Evolutionary conservation across 1,139 yeast species (phyloP).

Genomic region (Candida pseudocylindracea): DNA sequence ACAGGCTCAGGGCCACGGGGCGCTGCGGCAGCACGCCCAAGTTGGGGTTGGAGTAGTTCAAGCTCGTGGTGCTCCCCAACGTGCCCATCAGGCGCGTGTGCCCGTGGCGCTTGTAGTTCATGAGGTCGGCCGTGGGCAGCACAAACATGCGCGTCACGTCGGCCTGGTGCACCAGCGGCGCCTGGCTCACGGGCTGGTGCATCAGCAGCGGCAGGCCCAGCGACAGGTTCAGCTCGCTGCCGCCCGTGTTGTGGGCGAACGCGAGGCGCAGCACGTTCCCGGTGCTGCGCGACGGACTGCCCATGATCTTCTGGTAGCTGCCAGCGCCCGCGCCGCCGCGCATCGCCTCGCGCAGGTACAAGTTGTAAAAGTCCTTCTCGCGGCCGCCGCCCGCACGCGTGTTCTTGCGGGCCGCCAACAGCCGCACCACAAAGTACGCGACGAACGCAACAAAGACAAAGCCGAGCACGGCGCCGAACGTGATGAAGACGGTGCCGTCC

Average conservation of each 20-base stretch:
- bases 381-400: constrained; percentile 3
- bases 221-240: constrained; percentile 12
- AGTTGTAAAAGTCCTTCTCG: constrained; percentile 16
- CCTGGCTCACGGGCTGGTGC: constrained; percentile 14
- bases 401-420: constrained; percentile 15
- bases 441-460: constrained; percentile 24
- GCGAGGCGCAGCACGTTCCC: constrained; percentile 12
- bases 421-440: constrained; percentile 13
- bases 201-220: constrained; percentile 14
- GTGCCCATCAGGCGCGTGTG: neutral
- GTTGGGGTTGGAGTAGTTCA: too few relatives aligned
- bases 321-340: constrained; percentile 8
- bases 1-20: too few relatives aligned
- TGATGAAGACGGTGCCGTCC: constrained; percentile 61
- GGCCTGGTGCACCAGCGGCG: constrained; percentile 13
- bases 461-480: constrained; percentile 50
- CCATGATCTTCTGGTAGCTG: too few relatives aligned
- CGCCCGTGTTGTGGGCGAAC: constrained; percentile 4
- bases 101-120: constrained; percentile 8
- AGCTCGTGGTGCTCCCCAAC: too few relatives aligned
- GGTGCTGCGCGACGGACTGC: constrained; percentile 3
- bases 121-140: constrained; percentile 63
- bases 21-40: too few relatives aligned
- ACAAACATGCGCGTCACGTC: constrained; percentile 36
- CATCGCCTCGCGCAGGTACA: constrained; percentile 14